Evolutionary conservation across 306 rosid genomes (phyloP), one percentile per base, ranked within the genome.

Genomic region (Prunus mume): DNA sequence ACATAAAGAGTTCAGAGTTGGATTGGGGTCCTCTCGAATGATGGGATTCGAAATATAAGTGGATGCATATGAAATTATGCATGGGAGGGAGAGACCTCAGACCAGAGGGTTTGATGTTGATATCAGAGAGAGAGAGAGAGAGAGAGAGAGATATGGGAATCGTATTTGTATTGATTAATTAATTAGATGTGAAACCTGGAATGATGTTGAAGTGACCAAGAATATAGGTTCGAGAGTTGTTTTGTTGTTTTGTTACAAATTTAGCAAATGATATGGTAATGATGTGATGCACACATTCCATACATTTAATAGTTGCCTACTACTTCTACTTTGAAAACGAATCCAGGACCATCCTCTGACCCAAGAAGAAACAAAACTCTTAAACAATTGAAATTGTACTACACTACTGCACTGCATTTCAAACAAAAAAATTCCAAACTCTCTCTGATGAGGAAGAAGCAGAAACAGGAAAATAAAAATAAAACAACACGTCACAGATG

Each of bases 161-260:
- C 6, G 41, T 34, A 34, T 34, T 34, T 34, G 41, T 34, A 5
- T 34, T 34, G 41, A 56, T 22, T 56, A 1, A 20, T 3, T 20
- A n/a, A 55, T n/a, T 58, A 8, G 2, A 68, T 57, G 38, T 34
- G 41, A 34, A 34, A 34, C 41, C 43, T 38, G 43, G 43, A 38
- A 6, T 80, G 93, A 89, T 78, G 92, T 82, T 90, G 91, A 89
- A 82, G 84, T 86, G 83, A 86, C 89, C 45, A 73, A 57, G 86
- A 69, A 78, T 84, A 79, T 88, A 82, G 86, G 84, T 57, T 68
- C 57, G 82, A 78, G 90, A 84, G 83, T 65, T 78, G 2, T 83
- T 87, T 87, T 89, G 90, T 87, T 90, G 85, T 83, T 83, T 87
- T 38, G 77, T 75, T 83, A 64, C 90, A 80, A 80, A 54, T 77